Evolutionary conservation across 2,329 filamentous ascomycete genomes (phyloP), one percentile per base, ranked within the genome.

Genomic region (Cercospora berteroae): DNA sequence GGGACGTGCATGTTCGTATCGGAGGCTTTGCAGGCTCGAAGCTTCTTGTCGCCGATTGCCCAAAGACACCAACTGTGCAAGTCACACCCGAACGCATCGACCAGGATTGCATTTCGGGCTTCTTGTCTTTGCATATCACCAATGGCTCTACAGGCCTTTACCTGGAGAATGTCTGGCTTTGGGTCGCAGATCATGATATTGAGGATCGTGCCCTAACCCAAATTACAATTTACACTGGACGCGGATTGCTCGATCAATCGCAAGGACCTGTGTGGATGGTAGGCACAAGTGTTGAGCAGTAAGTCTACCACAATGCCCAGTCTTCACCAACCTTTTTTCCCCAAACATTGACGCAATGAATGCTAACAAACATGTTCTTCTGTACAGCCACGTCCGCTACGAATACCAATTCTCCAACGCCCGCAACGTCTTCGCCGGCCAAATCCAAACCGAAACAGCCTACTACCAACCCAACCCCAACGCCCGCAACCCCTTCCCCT

Each of bases 151-250:
- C 88, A 1, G 75, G 75, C 4, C 85, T 89, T 31, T 97, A 97
- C 80, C 82, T 96, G 52, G 94, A 97, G 82, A 97, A 97, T 81
- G 88, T 86, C 61, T 97, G 94, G 94, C 88, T 92, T 77, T 97
- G 94, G 94, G 61, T 92, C 27, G 89, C 94, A 0, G 94, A 97
- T 78, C 94, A 97, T 81, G 92, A 96, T 77, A 88, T 97, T 27
- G 94, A 97, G 77, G 86, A 88, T 20, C 72, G 80, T 1, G 87
- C 89, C 74, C 87, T 91, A 77, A 88, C 80, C 63, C 91, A 95
- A 79, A 90, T 95, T 79, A 90, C 90, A 77, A 88, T 98, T 77
- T 97, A 91, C 87, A 96, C 93, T 78, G 94, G 93, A 60, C 92
- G 94, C 70, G 94, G 94, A 74, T 86, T 97, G 69, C 85, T 90